These are phyloP conservation scores for Fusarium sulawesiense DNA, from an alignment of 2,329 filamentous ascomycete species.

Conservation along the genomic window DNA sequence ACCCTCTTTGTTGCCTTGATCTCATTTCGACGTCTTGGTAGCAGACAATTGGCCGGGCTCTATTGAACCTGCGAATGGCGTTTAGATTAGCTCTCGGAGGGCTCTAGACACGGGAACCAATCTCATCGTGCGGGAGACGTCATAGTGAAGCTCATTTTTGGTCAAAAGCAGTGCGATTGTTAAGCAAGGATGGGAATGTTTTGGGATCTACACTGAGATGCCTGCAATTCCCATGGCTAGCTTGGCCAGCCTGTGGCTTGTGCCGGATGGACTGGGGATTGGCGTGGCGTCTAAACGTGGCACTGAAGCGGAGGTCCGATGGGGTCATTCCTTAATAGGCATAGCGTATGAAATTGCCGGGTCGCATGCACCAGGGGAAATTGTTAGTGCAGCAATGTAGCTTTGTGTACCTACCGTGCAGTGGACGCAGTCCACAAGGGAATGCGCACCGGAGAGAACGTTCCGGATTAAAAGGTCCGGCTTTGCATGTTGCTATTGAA, in stretches of 20 bases:
- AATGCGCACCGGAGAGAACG: conserved; percentile 30
- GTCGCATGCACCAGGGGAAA: conserved; percentile 5
- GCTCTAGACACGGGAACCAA: conserved; percentile 14
- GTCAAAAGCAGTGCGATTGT: not conserved
- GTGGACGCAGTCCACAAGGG: conserved; percentile 1
- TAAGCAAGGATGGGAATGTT: conserved; percentile 33
- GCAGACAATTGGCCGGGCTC: not conserved
- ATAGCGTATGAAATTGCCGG: conserved; percentile 5
- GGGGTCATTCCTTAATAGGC: not conserved
- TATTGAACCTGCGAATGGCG: conserved; percentile 11
- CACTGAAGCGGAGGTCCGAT: not conserved
- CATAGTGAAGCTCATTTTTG: conserved; percentile 18
- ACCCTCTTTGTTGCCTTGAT: conserved; percentile 6
- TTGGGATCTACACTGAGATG: conserved; percentile 17
- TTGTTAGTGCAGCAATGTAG: conserved; percentile 38
- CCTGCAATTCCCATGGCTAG: conserved; percentile 25
- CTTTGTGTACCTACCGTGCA: conserved; percentile 21
- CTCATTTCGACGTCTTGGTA: conserved; percentile 29
- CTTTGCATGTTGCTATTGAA: not conserved
- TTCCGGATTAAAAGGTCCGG: conserved; percentile 25
- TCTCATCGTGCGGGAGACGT: conserved; percentile 13
- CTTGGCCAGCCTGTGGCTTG: conserved; percentile 26
- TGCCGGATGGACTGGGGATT: not conserved
- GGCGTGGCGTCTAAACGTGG: conserved; percentile 27
- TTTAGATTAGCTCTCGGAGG: conserved; percentile 22